Conservation (phyloP, 176 grass and related monocot genomes). For the Tillandsia fasciculata region DNA sequence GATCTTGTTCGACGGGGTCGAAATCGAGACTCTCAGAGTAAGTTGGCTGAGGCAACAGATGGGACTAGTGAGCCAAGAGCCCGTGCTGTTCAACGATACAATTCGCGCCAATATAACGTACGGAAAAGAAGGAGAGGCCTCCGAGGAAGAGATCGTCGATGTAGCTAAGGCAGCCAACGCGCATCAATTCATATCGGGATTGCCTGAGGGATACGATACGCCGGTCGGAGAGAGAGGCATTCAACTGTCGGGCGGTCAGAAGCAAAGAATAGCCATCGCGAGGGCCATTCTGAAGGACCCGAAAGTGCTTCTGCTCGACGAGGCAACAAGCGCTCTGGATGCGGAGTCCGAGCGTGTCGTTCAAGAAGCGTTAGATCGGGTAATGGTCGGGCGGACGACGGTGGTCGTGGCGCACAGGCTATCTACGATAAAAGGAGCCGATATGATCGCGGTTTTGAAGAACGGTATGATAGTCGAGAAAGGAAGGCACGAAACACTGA, state of each 20-base stretch:
- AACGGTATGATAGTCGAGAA: constrained; percentile 61
- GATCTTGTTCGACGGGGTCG: constrained; percentile 48
- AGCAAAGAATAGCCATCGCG: constrained; percentile 64
- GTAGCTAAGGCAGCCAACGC: constrained; percentile 57
- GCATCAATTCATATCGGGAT: constrained; percentile 58
- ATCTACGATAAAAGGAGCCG: constrained; percentile 57
- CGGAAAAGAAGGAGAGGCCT: constrained; percentile 45
- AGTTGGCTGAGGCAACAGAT: constrained; percentile 69
- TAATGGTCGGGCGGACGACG: constrained; percentile 71
- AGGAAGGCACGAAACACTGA: constrained; percentile 50
- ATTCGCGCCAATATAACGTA: constrained; percentile 70
- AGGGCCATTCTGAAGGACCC: constrained; percentile 71
- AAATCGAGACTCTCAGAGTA: constrained; percentile 52
- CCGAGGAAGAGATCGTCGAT: constrained; percentile 60
- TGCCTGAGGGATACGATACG: constrained; percentile 72
- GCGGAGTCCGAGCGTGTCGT: constrained; percentile 71
- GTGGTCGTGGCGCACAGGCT: constrained; percentile 63
- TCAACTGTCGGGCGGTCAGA: constrained; percentile 75
- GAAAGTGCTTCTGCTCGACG: constrained; percentile 64
- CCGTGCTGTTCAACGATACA: constrained; percentile 69
- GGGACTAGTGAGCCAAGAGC: constrained; percentile 74
- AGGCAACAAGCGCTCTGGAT: constrained; percentile 73
- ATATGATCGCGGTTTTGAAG: constrained; percentile 73
- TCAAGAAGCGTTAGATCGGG: constrained; percentile 56
- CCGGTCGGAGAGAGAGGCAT: constrained; percentile 56